Base-by-base conservation (phyloP, 805 yeast genomes). In the Candida quercuum region DNA sequence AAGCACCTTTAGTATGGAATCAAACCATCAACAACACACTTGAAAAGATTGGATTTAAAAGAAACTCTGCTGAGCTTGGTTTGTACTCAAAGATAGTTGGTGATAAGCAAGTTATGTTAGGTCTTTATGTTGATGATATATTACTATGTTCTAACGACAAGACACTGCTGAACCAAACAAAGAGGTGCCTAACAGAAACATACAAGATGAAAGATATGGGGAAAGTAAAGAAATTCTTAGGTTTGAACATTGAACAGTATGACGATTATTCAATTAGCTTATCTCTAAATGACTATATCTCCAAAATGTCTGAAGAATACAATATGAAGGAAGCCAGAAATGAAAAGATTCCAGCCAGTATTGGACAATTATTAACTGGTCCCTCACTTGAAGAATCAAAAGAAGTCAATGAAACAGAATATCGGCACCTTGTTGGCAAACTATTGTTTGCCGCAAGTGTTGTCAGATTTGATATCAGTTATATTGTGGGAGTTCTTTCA, bases 91-190 rank as follows among this genome's bases (percentile, higher is more conserved):
- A 75, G 33, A 69, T 70, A 1, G 95, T 85, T 22, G 24, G 24
- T 22, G 24, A 22, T 22, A 22, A 11, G 11, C 11, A 11, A 8
- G 8, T 22, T 9, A 22, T 11, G 11, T 22, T 22, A 22, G 6
- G 94, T 78, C 62, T 86, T 86, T 20, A 59, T 54, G 41, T 72
- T 67, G 34, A 84, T 63, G 34, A 82, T 67, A 5, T 43, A 11
- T n/a, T 38, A 4, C 9, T 38, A 10, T 27, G 27, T n/a, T 20
- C 37, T 8, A 33, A 24, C 4, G 17, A 18, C 28, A 22, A 29
- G 3, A n/a, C 22, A 4, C 6, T 13, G 20, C 8, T 33, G 15
- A 14, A 12, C n/a, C 24, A 29, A 13, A 21, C 32, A 13, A 38
- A 38, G 32, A 20, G 29, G 9, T 13, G 24, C 16, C 19, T 38